phyloP scores from a whole-genome alignment of 306 rosid genomes.

The Trifolium pratense region DNA sequence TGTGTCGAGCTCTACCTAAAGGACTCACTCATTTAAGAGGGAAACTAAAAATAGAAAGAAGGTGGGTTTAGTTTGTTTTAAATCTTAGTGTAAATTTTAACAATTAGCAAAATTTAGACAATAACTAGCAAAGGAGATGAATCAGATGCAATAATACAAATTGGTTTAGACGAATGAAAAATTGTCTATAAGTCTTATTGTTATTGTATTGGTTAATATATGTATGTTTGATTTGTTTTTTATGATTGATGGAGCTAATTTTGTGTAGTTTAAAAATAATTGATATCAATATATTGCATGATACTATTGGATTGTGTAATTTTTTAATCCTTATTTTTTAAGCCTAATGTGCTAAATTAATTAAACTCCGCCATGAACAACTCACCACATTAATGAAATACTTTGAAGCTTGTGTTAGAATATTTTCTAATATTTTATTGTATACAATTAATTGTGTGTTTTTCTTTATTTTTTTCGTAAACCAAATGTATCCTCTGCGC shows the following conservation, averaged over 20 bases:
- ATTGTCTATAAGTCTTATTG: not conserved
- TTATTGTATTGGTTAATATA: not conserved
- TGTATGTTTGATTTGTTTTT: not conserved
- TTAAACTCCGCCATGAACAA: too few relatives aligned
- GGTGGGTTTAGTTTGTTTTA: not conserved
- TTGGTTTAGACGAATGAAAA: not conserved
- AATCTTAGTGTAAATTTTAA: not conserved
- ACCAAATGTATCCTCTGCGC: too few relatives aligned
- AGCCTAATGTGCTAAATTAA: too few relatives aligned
- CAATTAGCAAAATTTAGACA: conserved; percentile 12
- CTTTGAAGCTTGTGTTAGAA: too few relatives aligned
- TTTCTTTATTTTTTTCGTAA: too few relatives aligned
- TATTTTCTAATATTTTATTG: too few relatives aligned
- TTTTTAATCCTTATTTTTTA: too few relatives aligned
- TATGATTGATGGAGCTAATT: not conserved
- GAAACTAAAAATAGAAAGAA: conserved; percentile 12
- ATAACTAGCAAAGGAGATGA: not conserved
- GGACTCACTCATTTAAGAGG: not conserved
- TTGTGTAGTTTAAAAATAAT: not conserved
- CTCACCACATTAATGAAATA: too few relatives aligned
- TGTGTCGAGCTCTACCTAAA: not conserved
- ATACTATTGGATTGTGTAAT: not conserved
- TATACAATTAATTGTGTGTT: too few relatives aligned
- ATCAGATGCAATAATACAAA: not conserved
- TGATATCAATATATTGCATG: too few relatives aligned